These are phyloP conservation scores for Podila verticillata DNA, from an alignment of 192 early-diverging fungal species.

Conservation along the genomic window DNA sequence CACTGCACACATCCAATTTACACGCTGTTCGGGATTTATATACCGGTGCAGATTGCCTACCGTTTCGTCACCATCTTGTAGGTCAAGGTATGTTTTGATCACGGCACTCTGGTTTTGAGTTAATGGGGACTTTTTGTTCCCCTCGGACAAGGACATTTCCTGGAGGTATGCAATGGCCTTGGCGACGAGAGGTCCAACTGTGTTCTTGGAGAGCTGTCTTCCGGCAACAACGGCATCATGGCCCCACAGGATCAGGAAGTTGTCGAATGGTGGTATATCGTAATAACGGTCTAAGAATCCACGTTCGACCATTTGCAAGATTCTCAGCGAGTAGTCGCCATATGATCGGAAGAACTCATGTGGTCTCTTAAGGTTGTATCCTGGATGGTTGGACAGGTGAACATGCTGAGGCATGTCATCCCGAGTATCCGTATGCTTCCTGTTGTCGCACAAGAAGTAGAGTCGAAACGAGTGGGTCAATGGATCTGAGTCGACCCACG, in stretches of 20 bases:
- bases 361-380: background rate
- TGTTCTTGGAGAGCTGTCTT: background rate
- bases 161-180: background rate
- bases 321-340: background rate
- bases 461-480: background rate
- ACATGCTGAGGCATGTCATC: too few relatives aligned
- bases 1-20: too few relatives aligned
- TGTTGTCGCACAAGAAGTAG: background rate
- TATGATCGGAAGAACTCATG: background rate
- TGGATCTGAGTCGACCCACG: background rate
- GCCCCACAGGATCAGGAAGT: background rate
- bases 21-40: too few relatives aligned
- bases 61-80: background rate
- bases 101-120: background rate
- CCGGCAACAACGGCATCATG: background rate
- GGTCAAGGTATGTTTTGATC: background rate
- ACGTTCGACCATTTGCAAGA: background rate
- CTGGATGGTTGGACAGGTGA: background rate
- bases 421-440: background rate
- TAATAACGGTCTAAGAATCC: background rate
- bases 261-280: background rate
- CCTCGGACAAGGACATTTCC: background rate
- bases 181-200: background rate
- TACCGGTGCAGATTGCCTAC: background rate
- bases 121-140: too few relatives aligned